Evolutionary conservation across 2,329 filamentous ascomycete species (phyloP).

Genomic region (Davidsoniella virescens): DNA sequence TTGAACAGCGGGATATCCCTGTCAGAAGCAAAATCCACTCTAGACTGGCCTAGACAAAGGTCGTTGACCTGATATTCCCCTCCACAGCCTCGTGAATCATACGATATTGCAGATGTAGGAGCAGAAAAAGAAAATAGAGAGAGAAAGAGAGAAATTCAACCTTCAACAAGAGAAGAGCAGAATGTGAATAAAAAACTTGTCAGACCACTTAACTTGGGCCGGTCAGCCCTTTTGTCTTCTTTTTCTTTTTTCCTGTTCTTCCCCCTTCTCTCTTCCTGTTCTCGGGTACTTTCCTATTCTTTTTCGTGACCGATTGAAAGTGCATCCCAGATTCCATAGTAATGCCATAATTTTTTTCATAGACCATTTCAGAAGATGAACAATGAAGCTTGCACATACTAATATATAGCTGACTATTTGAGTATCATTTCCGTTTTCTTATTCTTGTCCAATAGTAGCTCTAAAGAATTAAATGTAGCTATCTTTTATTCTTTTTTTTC

Average conservation of each 20-base stretch:
- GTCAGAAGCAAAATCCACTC: not conserved
- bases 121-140: too few species aligned
- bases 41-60: too few species aligned
- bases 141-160: too few species aligned
- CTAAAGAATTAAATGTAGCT: not conserved
- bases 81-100: constrained; percentile 24
- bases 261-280: constrained; percentile 15
- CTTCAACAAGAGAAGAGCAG: too few species aligned
- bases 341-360: not conserved
- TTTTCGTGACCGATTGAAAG: not conserved
- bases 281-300: constrained; percentile 11
- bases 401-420: not conserved
- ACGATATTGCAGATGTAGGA: constrained; percentile 19
- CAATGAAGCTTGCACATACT: not conserved
- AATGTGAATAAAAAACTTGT: too few species aligned
- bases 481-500: not conserved
- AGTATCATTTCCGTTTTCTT: not conserved
- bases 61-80: constrained; percentile 15
- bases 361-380: not conserved
- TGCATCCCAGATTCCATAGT: not conserved
- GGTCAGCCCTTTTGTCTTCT: not conserved
- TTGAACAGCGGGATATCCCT: not conserved
- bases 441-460: not conserved
- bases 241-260: constrained; percentile 14
- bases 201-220: too few species aligned